Evolutionary conservation across 2,329 filamentous ascomycete genomes (phyloP), one percentile per base, ranked within the genome.

Genomic region (Pezicula radicicola): DNA sequence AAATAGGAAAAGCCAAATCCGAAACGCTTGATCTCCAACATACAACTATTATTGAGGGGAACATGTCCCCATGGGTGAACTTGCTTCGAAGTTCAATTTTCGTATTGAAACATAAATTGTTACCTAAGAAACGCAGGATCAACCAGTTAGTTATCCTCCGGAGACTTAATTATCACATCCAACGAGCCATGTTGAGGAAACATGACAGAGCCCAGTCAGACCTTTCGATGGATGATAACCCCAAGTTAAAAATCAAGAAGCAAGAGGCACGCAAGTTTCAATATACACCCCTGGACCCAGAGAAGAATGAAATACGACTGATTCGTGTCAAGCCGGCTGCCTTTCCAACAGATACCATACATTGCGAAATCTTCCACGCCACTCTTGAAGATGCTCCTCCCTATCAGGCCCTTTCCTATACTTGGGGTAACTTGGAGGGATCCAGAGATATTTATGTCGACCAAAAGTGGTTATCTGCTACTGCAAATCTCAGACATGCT

Each of bases 331-430:
- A 44, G 28, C 53, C 55, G 10, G 41, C 51, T 10, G 15, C 39
- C 28, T 36, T 18, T 28, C 16, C 45, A 19, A 47, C 30, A 25
- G 47, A 54, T 37, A 36, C 40, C 13, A 40, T 60, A 30, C 28
- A 46, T 9, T 58, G 56, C 46, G 47, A 49, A 18, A 41, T 63
- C 4, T 55, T 63, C 25, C 54, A 57, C 47, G 57, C 57, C 28
- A 50, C 48, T 16, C 52, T 62, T 7, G 42, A 54, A 2, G 25
- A 48, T 21, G 59, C 61, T 16, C 59, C 60, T 6, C 52, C 52
- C 13, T 62, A 64, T 37, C 42, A 51, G 25, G 60, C 61, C 10
- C 59, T 64, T 16, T 63, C 62, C 5, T 64, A 63, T 43, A 47
- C 56, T 5, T 64, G 62, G 62, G 62, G 46, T 7, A 16, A 39